Evolutionary conservation across 2,329 filamentous ascomycete genomes (phyloP), one percentile per base, ranked within the genome.

Genomic region (Alternaria sp.): DNA sequence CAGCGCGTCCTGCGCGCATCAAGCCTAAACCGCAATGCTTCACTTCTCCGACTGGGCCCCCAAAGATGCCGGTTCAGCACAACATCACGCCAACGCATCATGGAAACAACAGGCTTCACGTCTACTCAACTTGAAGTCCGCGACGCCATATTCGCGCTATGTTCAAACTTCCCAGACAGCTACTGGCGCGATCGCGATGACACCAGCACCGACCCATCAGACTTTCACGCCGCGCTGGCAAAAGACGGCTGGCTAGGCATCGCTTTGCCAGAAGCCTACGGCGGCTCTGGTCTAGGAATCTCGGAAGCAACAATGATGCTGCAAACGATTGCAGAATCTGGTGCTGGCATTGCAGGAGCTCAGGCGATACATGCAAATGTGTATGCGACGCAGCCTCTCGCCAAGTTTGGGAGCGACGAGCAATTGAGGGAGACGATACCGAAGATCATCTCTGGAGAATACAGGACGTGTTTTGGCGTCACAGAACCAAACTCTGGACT

Each of bases 271-370:
- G 90, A 93, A 73, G 83, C 86, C 0, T 84, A 93, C 0, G 92
- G 92, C 3, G 92, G 92, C 0, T 85, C 90, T 1, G 91, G 90
- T 0, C 79, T 96, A 9, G 92, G 89, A 9, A 93, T 96, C 36
- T 90, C 90, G 0, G 92, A 95, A 74, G 92, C 92, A 1, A 92
- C 90, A 0, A 91, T 94, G 86, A 94, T 95, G 91, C 86, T 95
- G 83, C 92, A 96, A 71, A 92, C 91, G 2, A 92, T 94, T 58
- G 83, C 90, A 0, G 90, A 93, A 79, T 89, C 87, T 2, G 92
- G 92, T 0, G 92, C 92, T 4, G 92, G 92, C 4, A 93, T 95
- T 83, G 91, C 91, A 16, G 85, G 85, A 1, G 86, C 85, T 0
- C 85, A 87, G 63, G 82, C 84, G 1, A 85, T 87, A 22, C 85